These are phyloP conservation scores for Sordariomycetes sp. DNA, from an alignment of 2,329 filamentous ascomycete species.

Conservation along the genomic window DNA sequence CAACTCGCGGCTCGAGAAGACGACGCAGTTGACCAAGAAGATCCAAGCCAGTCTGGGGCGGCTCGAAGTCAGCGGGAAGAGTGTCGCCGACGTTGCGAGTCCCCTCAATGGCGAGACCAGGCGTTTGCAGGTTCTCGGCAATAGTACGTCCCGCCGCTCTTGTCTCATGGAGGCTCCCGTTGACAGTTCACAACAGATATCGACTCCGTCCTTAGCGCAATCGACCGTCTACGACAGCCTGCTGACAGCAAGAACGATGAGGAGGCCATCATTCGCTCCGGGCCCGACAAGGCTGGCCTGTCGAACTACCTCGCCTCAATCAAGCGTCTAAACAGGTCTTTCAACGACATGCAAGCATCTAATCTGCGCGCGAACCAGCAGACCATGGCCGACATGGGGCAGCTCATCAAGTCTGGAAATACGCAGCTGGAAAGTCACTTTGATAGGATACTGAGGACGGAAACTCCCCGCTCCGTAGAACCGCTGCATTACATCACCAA, in stretches of 20 bases:
- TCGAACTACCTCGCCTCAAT: slow-evolving; percentile 81
- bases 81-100: slow-evolving; percentile 83
- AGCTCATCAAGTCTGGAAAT: slow-evolving; percentile 70
- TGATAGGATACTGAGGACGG: slow-evolving; percentile 61
- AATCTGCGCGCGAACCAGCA: slow-evolving; percentile 89
- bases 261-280: slow-evolving; percentile 80
- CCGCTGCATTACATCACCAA: slow-evolving; percentile 91
- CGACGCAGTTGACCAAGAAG: slow-evolving; percentile 86
- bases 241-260: slow-evolving; percentile 86
- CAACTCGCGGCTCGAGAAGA: slow-evolving; percentile 76
- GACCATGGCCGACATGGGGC: slow-evolving; percentile 70
- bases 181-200: slow-evolving; percentile 55
- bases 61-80: slow-evolving; percentile 80
- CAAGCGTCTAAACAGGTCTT: slow-evolving; percentile 78
- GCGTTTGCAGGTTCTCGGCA: slow-evolving; percentile 76
- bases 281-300: slow-evolving; percentile 76
- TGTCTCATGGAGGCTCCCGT: no score
- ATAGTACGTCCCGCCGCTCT: slow-evolving; percentile 51
- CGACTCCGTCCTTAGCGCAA: slow-evolving; percentile 75
- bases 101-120: slow-evolving; percentile 91
- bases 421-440: slow-evolving; percentile 80
- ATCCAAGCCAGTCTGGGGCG: slow-evolving; percentile 81
- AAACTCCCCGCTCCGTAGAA: slow-evolving; percentile 74
- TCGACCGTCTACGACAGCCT: slow-evolving; percentile 83
- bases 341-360: slow-evolving; percentile 76